Evolutionary conservation across 495 filamentous ascomycete genomes (phyloP).

Genomic region (Neurospora sp.): DNA sequence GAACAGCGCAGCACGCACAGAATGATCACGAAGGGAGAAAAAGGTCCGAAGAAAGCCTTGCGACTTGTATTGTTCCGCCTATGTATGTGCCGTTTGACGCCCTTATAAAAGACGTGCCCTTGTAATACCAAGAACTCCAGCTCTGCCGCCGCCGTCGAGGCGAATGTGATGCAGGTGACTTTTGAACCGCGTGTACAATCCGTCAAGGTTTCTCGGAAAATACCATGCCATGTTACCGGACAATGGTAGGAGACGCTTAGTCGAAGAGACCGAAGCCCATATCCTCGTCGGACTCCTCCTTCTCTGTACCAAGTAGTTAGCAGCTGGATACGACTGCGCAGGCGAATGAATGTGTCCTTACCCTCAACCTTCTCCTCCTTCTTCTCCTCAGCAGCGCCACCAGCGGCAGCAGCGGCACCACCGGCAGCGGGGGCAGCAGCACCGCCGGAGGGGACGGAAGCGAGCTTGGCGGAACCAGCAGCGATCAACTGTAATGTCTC

Average conservation of each 20-base stretch:
- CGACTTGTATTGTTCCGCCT: slow-evolving; percentile 17
- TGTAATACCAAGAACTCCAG: slow-evolving; percentile 11
- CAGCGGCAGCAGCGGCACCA: slow-evolving; percentile 53
- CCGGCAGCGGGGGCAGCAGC: slow-evolving; percentile 56
- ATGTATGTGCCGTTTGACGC: slow-evolving; percentile 9
- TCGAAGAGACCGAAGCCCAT: slow-evolving; percentile 99
- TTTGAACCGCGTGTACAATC: slow-evolving; percentile 9
- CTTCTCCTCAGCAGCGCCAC: slow-evolving; percentile 58
- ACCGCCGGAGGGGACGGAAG: slow-evolving; percentile 93
- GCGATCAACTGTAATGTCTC: slow-evolving; percentile 62
- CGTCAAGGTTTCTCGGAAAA: slow-evolving; percentile 14
- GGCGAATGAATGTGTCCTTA: slow-evolving; percentile 20
- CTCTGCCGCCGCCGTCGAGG: slow-evolving; percentile 3
- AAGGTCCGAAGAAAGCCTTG: slow-evolving; percentile 16
- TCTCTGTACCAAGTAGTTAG: slow-evolving; percentile 34
- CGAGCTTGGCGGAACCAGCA: slow-evolving; percentile 86
- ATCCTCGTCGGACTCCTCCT: slow-evolving; percentile 95
- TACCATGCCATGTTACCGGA: slow-evolving; percentile 6
- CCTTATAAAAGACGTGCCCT: slow-evolving; percentile 3
- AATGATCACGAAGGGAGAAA: background rate
- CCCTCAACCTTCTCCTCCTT: slow-evolving; percentile 68
- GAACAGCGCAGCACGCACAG: background rate
- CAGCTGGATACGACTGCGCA: background rate
- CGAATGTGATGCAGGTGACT: slow-evolving; percentile 3
- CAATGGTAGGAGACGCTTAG: slow-evolving; percentile 39